Conservation (phyloP, 2,329 filamentous ascomycete species). For the Stagonosporopsis rhizophila region DNA sequence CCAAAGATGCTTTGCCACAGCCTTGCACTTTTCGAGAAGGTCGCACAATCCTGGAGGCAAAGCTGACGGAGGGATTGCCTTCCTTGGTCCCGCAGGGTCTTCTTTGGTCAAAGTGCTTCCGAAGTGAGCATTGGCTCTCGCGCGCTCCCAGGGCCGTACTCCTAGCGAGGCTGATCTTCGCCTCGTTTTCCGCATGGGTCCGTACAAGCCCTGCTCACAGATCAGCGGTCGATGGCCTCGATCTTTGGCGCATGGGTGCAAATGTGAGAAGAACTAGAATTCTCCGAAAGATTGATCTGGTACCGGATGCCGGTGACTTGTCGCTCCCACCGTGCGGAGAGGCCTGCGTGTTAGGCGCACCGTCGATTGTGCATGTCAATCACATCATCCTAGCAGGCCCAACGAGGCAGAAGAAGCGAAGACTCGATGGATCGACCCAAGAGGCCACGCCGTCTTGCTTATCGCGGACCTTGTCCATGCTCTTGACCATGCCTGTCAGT, state of each 20-base stretch:
- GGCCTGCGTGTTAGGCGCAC: background rate
- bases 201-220: slow-evolving; percentile 14
- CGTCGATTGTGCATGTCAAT: slow-evolving; percentile 10
- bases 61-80: background rate
- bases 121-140: background rate
- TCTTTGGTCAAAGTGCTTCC: background rate
- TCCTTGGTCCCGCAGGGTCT: slow-evolving; percentile 1
- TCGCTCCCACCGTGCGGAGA: background rate
- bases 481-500: slow-evolving; percentile 1
- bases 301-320: background rate
- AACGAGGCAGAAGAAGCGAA: background rate
- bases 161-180: slow-evolving; percentile 8
- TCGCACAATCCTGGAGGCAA: background rate
- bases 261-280: background rate
- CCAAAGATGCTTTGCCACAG: background rate
- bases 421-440: background rate
- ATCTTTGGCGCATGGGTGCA: slow-evolving; percentile 1
- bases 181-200: background rate
- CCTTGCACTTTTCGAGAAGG: slow-evolving; percentile 7
- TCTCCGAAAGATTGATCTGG: background rate
- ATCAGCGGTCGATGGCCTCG: slow-evolving; percentile 6
- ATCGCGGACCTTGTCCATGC: slow-evolving; percentile 1
- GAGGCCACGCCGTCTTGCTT: background rate
- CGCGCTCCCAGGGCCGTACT: slow-evolving; percentile 2
- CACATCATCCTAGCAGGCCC: slow-evolving; percentile 2